Percentiles rank a stretch among this genome's conserved stretches.
These are phyloP conservation scores for Citrus glauca DNA, from an alignment of 345 rosid species.

Conservation along the genomic window DNA sequence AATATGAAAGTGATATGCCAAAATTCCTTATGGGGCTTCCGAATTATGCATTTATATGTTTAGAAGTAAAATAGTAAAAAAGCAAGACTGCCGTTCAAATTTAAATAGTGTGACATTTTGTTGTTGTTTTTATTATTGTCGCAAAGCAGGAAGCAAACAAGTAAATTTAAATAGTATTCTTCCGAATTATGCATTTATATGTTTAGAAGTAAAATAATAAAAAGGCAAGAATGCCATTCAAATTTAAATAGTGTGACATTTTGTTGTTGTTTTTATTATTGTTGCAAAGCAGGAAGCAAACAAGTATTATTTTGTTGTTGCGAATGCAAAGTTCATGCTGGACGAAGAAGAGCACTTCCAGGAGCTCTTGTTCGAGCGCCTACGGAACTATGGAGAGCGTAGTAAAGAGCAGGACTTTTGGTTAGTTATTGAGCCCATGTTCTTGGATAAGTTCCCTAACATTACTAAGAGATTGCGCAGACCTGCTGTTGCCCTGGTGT, in stretches of 20 bases:
- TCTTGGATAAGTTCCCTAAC: constrained; percentile 80
- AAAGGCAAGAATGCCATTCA: background rate
- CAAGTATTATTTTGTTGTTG: constrained; percentile 73
- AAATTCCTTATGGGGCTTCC: constrained; percentile 11
- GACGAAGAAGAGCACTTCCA: constrained; percentile 97
- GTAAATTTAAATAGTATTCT: constrained; percentile 19
- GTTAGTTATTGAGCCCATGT: constrained; percentile 92
- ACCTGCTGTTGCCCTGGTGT: constrained; percentile 95
- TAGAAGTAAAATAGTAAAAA: too few relatives aligned
- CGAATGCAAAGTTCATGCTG: constrained; percentile 93
- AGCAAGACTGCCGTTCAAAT: background rate
- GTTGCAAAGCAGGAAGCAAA: constrained; percentile 31
- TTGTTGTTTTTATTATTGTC: background rate
- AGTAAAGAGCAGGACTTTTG: constrained; percentile 71
- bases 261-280: background rate
- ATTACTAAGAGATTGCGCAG: constrained; percentile 72
- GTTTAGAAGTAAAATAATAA: too few relatives aligned
- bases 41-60: constrained; percentile 7
- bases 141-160: constrained; percentile 39
- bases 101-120: background rate
- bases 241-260: background rate
- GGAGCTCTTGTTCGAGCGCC: constrained; percentile 82
- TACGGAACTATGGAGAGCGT: constrained; percentile 64
- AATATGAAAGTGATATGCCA: background rate
- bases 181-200: constrained; percentile 1